Base-by-base conservation (phyloP, 1,284 basidiomycete genomes). In the Cutaneotrichosporon daszewskae region DNA sequence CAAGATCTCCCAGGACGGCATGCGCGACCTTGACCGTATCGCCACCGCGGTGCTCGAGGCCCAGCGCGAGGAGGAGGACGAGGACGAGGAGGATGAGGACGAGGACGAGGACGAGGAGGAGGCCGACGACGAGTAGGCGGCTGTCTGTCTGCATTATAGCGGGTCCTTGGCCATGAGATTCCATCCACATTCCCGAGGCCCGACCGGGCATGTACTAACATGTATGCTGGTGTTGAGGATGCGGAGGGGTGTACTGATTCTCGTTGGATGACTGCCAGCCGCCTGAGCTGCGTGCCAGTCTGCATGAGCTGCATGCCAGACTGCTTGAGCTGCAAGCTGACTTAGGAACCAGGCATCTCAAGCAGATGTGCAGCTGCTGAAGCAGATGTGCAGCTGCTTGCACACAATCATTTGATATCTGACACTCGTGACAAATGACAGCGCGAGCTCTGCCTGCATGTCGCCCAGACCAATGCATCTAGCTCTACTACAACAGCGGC, bases 21-120 rank as follows among this genome's bases (percentile, higher is more conserved):
- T 75, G 74, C 85, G 94, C 69, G 94, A 98, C 74, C 79, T 98
- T 69, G 94, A 97, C 79, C 94, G 94, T 60, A 98, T 54, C 73
- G 94, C 94, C 47, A 92, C 91, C 28, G 88, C 94, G 47, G 88
- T 96, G 38, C 84, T 94, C 51, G 92, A 96, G 79, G 79, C 84
- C 45, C 77, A 77, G 64, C 83, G 82, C 72, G 87, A 89, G 63
- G 84, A 86, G 38, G 87, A 84, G 56, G 83, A 84, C 2, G 87
- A 90, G 6, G 89, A 89, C 6, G 87, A 88, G 25, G 88, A 88
- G 25, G 89, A 87, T 24, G 88, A 82, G 29, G 85, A 83, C 43
- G 87, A 81, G 43, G 83, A 78, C 45, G 81, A 80, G 48, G 82
- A 80, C 43, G 81, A 76, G 56, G 58, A 60, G 51, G 61, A 60